Conservation (phyloP, 495 filamentous ascomycete genomes). For the Lasiosphaeris hirsuta region DNA sequence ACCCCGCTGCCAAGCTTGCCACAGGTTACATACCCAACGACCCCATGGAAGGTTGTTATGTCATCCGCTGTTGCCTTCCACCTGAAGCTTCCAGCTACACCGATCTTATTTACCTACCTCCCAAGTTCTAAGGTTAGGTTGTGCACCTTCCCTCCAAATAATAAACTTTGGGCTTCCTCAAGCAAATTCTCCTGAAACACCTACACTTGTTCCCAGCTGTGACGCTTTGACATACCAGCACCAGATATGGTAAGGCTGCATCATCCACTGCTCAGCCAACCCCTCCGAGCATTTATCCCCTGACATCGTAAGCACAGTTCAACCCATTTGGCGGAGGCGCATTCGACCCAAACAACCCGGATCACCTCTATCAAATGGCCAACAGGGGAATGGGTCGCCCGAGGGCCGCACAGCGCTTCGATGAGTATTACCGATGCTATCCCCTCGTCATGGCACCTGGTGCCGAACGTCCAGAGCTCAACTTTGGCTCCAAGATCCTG, state of each 20-base stretch:
- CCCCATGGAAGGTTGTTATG: slow-evolving; percentile 1
- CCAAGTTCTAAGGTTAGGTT: too few relatives aligned
- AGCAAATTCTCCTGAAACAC: neutral
- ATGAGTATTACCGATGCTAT: slow-evolving; percentile 97
- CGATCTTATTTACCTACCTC: neutral
- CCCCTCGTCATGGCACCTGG: slow-evolving; percentile 93
- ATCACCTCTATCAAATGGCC: slow-evolving; percentile 47
- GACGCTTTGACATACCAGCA: neutral
- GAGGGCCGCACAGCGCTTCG: slow-evolving; percentile 62
- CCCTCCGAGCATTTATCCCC: slow-evolving; percentile 8
- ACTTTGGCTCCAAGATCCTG: slow-evolving; percentile 96
- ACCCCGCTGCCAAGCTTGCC: neutral
- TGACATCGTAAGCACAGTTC: slow-evolving; percentile 25
- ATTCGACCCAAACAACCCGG: slow-evolving; percentile 56
- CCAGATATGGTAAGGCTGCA: slow-evolving; percentile 10
- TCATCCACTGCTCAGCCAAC: neutral
- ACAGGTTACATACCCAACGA: neutral
- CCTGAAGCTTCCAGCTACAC: neutral
- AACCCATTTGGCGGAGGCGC: slow-evolving; percentile 39
- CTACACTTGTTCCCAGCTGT: neutral
- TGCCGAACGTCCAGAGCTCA: slow-evolving; percentile 81
- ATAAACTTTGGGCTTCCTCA: neutral
- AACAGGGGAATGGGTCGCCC: slow-evolving; percentile 35
- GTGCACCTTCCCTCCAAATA: too few relatives aligned
- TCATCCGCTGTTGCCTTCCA: slow-evolving; percentile 11